Evolutionary conservation across 805 yeast genomes (phyloP).

Genomic region (Kuraishia floccosa): DNA sequence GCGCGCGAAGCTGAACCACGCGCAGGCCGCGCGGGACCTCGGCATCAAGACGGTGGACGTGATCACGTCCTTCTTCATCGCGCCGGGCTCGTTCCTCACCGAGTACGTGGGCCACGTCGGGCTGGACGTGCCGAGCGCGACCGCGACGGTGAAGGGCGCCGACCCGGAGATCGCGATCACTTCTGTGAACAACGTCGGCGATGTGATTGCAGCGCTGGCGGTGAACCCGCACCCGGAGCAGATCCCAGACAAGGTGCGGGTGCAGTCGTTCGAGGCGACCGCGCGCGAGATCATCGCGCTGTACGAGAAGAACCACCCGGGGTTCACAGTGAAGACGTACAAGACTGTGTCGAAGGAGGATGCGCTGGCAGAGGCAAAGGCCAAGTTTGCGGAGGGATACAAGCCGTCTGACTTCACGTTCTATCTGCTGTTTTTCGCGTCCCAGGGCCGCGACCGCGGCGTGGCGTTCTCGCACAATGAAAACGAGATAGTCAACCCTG

Average conservation of each 20-base stretch:
- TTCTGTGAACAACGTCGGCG: constrained; percentile 19
- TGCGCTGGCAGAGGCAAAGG: constrained; percentile 18
- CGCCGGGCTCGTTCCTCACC: constrained; percentile 21
- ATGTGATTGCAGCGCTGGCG: constrained; percentile 23
- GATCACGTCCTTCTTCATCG: constrained; percentile 24
- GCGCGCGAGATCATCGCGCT: constrained; percentile 23
- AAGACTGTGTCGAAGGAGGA: constrained; percentile 16
- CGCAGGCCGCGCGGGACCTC: constrained; percentile 23
- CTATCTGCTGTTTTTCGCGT: constrained; percentile 22
- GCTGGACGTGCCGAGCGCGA: constrained; percentile 20
- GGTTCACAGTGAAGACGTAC: constrained; percentile 20
- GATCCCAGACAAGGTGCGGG: constrained; percentile 31
- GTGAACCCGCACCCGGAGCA: constrained; percentile 22
- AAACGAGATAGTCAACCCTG: constrained; percentile 33
- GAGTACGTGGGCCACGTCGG: constrained; percentile 25
- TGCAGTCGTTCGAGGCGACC: constrained; percentile 28
- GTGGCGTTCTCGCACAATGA: constrained; percentile 18
- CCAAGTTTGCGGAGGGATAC: constrained; percentile 18
- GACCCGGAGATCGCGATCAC: constrained; percentile 14
- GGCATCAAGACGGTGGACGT: constrained; percentile 39
- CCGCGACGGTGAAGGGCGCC: constrained; percentile 27
- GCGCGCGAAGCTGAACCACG: constrained; percentile 21
- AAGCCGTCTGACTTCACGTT: constrained; percentile 19
- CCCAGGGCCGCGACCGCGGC: constrained; percentile 31
- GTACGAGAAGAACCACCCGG: constrained; percentile 27